Base-by-base conservation (phyloP, 306 rosid genomes). In the Castanea crenata region DNA sequence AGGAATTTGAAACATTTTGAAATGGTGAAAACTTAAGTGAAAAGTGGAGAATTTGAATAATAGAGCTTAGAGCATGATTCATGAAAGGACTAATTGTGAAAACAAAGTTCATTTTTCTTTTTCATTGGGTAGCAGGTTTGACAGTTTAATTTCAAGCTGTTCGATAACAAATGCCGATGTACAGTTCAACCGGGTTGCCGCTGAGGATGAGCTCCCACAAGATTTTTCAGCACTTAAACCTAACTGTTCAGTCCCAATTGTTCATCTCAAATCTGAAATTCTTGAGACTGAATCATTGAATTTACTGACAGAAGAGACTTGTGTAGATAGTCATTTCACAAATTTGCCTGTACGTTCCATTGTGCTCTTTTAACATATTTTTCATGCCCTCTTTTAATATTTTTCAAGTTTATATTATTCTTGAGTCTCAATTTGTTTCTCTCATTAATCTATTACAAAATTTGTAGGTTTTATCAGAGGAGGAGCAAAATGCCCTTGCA, bases 401-500 rank as follows among this genome's bases (percentile, higher is more conserved):
- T 27, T 32, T 54, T 21, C 27, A 20, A 14, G 3, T 16, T 64
- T 69, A 2, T 69, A 55, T 59, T 74, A 65, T 55, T 77, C 52
- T 54, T 76, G 18, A 71, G 52, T 44, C 35, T 63, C 77, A 71
- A 63, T 55, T 62, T 77, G 65, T 70, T 31, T 83, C 55, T 79
- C 86, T 77, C 29, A 70, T 76, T 68, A 76, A 74, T 83, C 18
- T 69, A 20, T 82, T 75, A 61, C 67, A 78, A 62, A 12, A 35
- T 83, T 62, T 62, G 69, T 70, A 96, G 99, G 99, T 91, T 82
- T 87, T 91, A 86, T 90, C 99, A 6, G 85, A 85, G 78, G 94
- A 90, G 85, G 91, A 93, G 87, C 97, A 91, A 72, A 88, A 90
- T 74, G 87, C 81, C 58, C 98, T 96, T 85, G 91, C 99, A 23